A percentile compares a stretch with the other conserved stretches of the same genome.
These are phyloP conservation scores for Detonula confervacea DNA, from an alignment of 352 stramenopile species.

Conservation along the genomic window DNA sequence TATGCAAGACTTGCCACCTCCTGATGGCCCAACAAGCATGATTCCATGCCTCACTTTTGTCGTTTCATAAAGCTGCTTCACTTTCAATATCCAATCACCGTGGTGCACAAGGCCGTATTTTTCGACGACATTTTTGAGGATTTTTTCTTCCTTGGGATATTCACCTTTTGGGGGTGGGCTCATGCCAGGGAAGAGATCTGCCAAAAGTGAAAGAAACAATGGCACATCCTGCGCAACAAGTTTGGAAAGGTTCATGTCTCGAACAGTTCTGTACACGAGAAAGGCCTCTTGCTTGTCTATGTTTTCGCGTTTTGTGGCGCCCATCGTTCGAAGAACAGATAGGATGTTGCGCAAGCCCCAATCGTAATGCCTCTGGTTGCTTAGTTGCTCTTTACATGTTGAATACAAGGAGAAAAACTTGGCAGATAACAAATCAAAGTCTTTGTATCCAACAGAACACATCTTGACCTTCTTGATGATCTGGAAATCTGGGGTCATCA, in stretches of 20 bases:
- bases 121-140: slow-evolving; percentile 90
- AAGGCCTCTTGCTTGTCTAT: slow-evolving; percentile 92
- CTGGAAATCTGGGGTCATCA: slow-evolving; percentile 97
- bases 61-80: slow-evolving; percentile 97
- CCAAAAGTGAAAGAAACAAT: slow-evolving; percentile 95
- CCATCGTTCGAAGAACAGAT: slow-evolving; percentile 94
- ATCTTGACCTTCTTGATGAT: slow-evolving; percentile 99
- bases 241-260: slow-evolving; percentile 99
- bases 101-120: slow-evolving; percentile 90
- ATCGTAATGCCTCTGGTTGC: slow-evolving; percentile 95
- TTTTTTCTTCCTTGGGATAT: slow-evolving; percentile 94
- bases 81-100: slow-evolving; percentile 89
- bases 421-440: slow-evolving; percentile 93
- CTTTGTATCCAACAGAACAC: slow-evolving; percentile 94
- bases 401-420: slow-evolving; percentile 96
- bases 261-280: slow-evolving; percentile 94
- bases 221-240: slow-evolving; percentile 97
- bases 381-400: slow-evolving; percentile 94
- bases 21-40: slow-evolving; percentile 97
- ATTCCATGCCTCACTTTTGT: slow-evolving; percentile 97
- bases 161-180: slow-evolving; percentile 91
- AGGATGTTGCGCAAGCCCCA: slow-evolving; percentile 96
- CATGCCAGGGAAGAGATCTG: slow-evolving; percentile 96
- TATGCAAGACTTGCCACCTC: slow-evolving; percentile 97
- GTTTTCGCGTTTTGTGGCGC: slow-evolving; percentile 95